Conservation (phyloP, 2,329 filamentous ascomycete species). For the Trichoderma aggressivum region DNA sequence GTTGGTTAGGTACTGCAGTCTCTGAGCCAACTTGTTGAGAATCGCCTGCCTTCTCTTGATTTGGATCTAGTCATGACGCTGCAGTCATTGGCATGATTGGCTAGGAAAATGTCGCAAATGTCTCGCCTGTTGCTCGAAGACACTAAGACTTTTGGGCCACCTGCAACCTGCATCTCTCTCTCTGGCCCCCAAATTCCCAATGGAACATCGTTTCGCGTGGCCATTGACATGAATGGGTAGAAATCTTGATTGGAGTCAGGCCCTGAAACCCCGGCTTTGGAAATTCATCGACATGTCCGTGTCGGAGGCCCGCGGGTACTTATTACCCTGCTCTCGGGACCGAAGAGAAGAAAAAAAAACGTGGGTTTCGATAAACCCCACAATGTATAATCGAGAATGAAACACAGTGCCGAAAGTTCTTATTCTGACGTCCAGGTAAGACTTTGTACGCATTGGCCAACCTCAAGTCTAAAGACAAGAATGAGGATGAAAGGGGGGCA, state of each 20-base stretch:
- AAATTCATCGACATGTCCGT: neutral
- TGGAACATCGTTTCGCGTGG: neutral
- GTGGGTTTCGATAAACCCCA: conserved; percentile 12
- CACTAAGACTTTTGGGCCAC: neutral
- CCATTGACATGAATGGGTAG: neutral
- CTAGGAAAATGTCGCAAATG: neutral
- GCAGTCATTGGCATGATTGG: conserved; percentile 11
- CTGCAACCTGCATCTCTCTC: neutral
- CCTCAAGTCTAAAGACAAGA: neutral
- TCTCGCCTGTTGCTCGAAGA: neutral
- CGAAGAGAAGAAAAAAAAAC: neutral
- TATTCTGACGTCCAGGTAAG: neutral
- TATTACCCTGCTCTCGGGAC: conserved; percentile 12
- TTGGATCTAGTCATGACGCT: neutral
- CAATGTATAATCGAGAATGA: conserved; percentile 5
- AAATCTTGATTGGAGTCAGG: neutral
- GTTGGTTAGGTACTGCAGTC: neutral
- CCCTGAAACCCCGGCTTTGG: neutral
- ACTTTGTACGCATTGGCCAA: neutral
- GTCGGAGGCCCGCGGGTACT: conserved; percentile 1
- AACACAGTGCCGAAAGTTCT: conserved; percentile 4
- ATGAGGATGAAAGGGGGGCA: neutral
- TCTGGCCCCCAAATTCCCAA: neutral
- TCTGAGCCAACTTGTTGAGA: neutral
- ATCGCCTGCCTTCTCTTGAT: neutral